These are phyloP conservation scores for Haplosporangium sp. DNA, from an alignment of 371 early-diverging fungal species.

Conservation along the genomic window DNA sequence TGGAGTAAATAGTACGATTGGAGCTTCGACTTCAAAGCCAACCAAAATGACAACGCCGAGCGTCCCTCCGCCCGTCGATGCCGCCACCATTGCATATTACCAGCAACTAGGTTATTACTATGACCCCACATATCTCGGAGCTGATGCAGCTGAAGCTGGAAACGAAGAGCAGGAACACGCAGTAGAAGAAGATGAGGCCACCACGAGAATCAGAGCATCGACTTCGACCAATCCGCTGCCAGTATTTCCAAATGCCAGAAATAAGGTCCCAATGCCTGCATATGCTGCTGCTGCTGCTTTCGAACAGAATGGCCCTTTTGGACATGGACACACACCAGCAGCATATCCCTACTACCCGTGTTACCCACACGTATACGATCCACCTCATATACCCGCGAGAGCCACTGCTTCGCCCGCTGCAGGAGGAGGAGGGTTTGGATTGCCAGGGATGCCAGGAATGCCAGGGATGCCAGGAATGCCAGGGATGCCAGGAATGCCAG, in stretches of 20 bases:
- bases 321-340: conserved; percentile 1
- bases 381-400: conserved; percentile 12
- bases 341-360: conserved; percentile 2
- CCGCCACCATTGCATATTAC: conserved; percentile 46
- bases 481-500: not conserved
- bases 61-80: conserved; percentile 10
- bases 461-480: not conserved
- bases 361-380: conserved; percentile 13
- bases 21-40: conserved; percentile 5
- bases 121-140: conserved; percentile 28
- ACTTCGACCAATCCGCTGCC: not conserved
- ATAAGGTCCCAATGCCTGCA: conserved; percentile 6
- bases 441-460: not conserved
- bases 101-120: conserved; percentile 41
- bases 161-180: conserved; percentile 11
- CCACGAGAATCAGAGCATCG: conserved; percentile 10
- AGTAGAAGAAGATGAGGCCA: not conserved
- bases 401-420: not conserved
- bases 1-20: not conserved
- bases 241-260: conserved; percentile 4
- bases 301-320: not conserved
- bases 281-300: not conserved
- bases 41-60: not conserved
- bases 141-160: conserved; percentile 5
- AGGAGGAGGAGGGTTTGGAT: conserved; percentile 5